Evolutionary conservation across 345 rosid species (phyloP).

Genomic region (Eucalyptus tenuipes): DNA sequence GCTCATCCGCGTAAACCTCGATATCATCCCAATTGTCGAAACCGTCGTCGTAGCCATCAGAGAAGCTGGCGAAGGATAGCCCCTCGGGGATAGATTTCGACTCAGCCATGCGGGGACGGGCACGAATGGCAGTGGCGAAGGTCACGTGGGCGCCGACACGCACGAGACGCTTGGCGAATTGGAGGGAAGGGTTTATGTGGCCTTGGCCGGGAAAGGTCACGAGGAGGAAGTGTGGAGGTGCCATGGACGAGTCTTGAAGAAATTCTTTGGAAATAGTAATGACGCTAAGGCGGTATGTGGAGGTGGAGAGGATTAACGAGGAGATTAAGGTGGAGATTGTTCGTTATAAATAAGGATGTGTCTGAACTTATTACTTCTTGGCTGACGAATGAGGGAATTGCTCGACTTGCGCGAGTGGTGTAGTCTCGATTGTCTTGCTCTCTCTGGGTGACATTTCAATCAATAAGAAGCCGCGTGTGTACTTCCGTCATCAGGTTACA

Average conservation of each 20-base stretch:
- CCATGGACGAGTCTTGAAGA: background rate
- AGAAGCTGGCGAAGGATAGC: constrained; percentile 29
- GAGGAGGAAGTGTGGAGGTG: background rate
- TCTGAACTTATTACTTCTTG: background rate
- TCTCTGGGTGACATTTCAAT: no score
- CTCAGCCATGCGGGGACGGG: constrained; percentile 25
- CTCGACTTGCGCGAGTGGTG: no score
- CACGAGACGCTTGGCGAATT: constrained; percentile 47
- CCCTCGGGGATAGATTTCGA: background rate
- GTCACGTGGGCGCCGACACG: constrained; percentile 39
- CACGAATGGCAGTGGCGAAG: constrained; percentile 19
- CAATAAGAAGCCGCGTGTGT: no score
- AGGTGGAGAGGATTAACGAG: background rate
- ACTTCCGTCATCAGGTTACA: no score
- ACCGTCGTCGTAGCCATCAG: constrained; percentile 57
- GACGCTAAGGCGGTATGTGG: background rate
- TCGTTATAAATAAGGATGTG: background rate
- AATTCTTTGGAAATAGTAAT: background rate
- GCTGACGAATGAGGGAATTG: background rate
- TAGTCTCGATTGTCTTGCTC: no score
- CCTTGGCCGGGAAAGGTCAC: constrained; percentile 31
- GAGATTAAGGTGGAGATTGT: background rate
- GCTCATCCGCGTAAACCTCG: constrained; percentile 2
- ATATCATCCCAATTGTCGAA: constrained; percentile 5
- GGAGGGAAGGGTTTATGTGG: constrained; percentile 53